Conservation (phyloP, 139 green algal species). For the Gonium pectorale region DNA sequence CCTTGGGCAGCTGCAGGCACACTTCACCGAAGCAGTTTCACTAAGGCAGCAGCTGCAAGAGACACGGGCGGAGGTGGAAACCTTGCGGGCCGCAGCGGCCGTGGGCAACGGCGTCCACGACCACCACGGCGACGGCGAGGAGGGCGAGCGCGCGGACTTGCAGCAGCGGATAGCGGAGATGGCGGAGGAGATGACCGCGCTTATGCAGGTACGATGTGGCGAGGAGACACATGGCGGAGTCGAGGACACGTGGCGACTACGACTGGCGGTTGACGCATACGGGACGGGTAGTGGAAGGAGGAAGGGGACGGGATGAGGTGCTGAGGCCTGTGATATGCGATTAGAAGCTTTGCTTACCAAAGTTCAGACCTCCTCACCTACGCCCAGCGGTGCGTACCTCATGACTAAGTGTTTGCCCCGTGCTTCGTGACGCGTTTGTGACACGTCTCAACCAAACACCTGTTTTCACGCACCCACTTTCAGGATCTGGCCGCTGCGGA, state of each 20-base stretch:
- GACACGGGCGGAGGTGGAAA: slow-evolving; percentile 1
- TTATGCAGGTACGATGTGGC: slow-evolving; percentile 28
- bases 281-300: too few species aligned
- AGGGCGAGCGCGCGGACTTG: neutral
- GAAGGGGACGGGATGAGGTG: too few species aligned
- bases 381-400: too few species aligned
- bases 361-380: too few species aligned
- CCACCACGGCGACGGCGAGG: neutral
- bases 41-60: slow-evolving; percentile 1
- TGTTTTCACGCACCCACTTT: neutral
- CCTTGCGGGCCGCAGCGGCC: neutral
- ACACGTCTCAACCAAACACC: neutral
- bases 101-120: neutral
- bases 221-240: too few species aligned
- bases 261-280: too few species aligned
- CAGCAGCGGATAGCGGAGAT: slow-evolving; percentile 1
- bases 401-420: too few species aligned
- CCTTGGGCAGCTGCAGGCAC: slow-evolving; percentile 18
- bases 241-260: too few species aligned
- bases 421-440: neutral
- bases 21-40: neutral
- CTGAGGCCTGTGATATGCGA: too few species aligned
- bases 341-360: too few species aligned
- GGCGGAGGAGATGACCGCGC: slow-evolving; percentile 10
- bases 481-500: slow-evolving; percentile 34